A percentile compares a stretch with the other conserved stretches of the same genome.
Conservation (phyloP, 352 stramenopile species). For the Phytophthora podocarpi region DNA sequence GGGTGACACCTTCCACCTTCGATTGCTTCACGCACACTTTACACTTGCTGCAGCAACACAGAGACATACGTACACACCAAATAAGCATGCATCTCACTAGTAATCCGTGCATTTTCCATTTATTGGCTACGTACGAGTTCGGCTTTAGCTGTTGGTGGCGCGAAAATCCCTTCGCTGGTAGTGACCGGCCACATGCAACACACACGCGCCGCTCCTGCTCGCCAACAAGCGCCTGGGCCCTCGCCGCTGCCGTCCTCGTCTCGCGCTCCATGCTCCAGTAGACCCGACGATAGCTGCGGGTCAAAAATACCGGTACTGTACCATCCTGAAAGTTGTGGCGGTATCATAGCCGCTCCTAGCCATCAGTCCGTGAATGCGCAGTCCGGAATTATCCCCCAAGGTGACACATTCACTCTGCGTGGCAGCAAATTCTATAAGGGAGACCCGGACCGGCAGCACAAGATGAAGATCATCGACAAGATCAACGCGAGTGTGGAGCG, state of each 20-base stretch:
- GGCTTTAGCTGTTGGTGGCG: constrained; percentile 54
- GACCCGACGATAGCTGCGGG: constrained; percentile 4
- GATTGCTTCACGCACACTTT: constrained; percentile 51
- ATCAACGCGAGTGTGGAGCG: constrained; percentile 81
- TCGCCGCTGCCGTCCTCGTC: constrained; percentile 7
- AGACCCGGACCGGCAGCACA: background rate
- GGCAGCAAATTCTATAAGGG: background rate
- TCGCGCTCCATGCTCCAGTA: constrained; percentile 18
- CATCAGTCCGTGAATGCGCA: constrained; percentile 14
- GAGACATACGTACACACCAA: background rate
- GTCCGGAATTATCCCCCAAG: constrained; percentile 18
- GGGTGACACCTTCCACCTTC: constrained; percentile 14
- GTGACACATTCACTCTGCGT: background rate
- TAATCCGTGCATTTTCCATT: background rate
- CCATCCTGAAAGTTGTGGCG: background rate
- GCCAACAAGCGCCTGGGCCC: constrained; percentile 8
- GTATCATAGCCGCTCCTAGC: constrained; percentile 24
- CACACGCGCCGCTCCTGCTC: constrained; percentile 21
- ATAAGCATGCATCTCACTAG: too few species aligned
- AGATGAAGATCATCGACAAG: constrained; percentile 91
- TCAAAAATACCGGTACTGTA: constrained; percentile 3
- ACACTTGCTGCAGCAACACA: constrained; percentile 53
- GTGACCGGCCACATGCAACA: constrained; percentile 29
- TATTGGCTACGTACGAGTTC: constrained; percentile 42
- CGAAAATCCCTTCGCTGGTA: constrained; percentile 40